Evolutionary conservation across 257 asterid genomes (phyloP).

Genomic region (Nicotiana benthamiana): DNA sequence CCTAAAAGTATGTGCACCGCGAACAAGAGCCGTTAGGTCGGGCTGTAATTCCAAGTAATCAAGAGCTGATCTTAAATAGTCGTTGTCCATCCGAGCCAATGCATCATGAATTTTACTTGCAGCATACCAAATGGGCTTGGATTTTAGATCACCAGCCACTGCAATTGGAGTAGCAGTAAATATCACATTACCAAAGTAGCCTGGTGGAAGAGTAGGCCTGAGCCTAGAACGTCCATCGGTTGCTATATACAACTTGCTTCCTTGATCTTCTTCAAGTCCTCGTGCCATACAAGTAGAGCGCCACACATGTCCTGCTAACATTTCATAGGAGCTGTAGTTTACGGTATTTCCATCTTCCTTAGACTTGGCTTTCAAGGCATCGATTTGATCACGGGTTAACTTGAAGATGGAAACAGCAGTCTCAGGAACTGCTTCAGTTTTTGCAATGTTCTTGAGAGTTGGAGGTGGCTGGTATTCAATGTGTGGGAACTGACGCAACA

Average conservation of each 20-base stretch:
- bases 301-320: slow-evolving; percentile 78
- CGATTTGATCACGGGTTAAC: slow-evolving; percentile 49
- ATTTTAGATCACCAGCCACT: slow-evolving; percentile 43
- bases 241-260: slow-evolving; percentile 60
- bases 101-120: slow-evolving; percentile 70
- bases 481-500: slow-evolving; percentile 68
- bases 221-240: slow-evolving; percentile 69
- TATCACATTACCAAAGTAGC: slow-evolving; percentile 76
- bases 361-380: slow-evolving; percentile 52
- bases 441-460: slow-evolving; percentile 23
- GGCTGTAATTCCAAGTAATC: slow-evolving; percentile 82
- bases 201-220: slow-evolving; percentile 52
- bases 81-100: slow-evolving; percentile 62
- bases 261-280: slow-evolving; percentile 55
- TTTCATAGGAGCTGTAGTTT: slow-evolving; percentile 68
- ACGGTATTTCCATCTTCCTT: slow-evolving; percentile 43
- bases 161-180: slow-evolving; percentile 73
- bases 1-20: slow-evolving; percentile 69
- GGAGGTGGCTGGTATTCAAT: slow-evolving; percentile 88
- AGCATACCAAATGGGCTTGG: slow-evolving; percentile 52
- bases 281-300: slow-evolving; percentile 56
- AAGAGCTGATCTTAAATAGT: slow-evolving; percentile 63
- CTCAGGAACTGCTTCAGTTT: slow-evolving; percentile 18
- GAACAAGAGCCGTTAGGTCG: slow-evolving; percentile 65
- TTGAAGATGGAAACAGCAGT: slow-evolving; percentile 55